These are phyloP conservation scores for Exophiala dermatitidis DNA, from an alignment of 2,329 filamentous ascomycete genomes.

Conservation along the genomic window DNA sequence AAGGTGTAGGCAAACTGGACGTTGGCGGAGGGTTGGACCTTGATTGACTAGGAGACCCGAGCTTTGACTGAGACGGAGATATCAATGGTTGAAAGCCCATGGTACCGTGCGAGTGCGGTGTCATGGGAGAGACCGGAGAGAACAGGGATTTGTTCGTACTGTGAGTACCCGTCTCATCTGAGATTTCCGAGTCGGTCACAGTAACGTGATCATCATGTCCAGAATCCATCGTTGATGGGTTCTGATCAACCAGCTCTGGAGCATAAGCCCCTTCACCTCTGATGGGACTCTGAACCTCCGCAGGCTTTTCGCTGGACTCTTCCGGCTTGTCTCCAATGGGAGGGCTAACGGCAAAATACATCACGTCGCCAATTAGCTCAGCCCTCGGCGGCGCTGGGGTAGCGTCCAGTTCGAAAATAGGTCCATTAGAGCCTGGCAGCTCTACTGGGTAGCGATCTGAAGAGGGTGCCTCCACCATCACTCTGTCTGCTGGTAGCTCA, in stretches of 20 bases:
- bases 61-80: not conserved
- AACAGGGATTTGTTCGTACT: constrained; percentile 18
- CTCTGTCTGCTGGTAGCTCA: constrained; percentile 32
- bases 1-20: not conserved
- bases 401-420: constrained; percentile 36
- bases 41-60: not conserved
- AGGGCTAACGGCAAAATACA: constrained; percentile 31
- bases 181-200: constrained; percentile 16
- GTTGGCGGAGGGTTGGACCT: not conserved
- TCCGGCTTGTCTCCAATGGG: constrained; percentile 32
- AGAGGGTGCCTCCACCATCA: constrained; percentile 26
- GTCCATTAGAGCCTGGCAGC: constrained; percentile 28
- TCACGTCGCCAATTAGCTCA: constrained; percentile 34
- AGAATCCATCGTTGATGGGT: not conserved
- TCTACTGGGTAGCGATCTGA: constrained; percentile 29
- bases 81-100: constrained; percentile 15
- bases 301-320: constrained; percentile 14
- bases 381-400: constrained; percentile 32
- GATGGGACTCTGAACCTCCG: constrained; percentile 18
- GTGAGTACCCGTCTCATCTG: constrained; percentile 22
- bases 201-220: constrained; percentile 14
- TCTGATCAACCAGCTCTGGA: constrained; percentile 22
- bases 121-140: constrained; percentile 20
- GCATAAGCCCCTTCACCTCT: constrained; percentile 27
- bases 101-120: constrained; percentile 4